A percentile compares a stretch with the other conserved stretches of the same genome.
Evolutionary conservation across 106 monocot species (phyloP).

Genomic region (Chionographis japonica): DNA sequence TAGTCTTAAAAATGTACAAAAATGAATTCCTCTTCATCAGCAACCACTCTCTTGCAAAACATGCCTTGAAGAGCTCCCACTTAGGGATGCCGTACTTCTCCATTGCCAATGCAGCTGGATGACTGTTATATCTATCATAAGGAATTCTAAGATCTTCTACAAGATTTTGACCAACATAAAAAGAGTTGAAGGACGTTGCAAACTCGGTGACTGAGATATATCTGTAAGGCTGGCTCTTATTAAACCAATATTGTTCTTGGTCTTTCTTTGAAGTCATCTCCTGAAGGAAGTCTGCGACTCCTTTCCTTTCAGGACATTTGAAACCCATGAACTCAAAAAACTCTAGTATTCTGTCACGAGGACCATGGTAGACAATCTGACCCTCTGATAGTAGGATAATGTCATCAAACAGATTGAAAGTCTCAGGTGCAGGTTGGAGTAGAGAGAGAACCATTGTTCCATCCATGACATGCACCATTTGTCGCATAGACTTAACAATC

Average conservation of each 20-base stretch:
- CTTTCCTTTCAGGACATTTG: conserved; percentile 37
- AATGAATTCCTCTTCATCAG: conserved; percentile 15
- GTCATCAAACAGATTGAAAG: conserved; percentile 23
- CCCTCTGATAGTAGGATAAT: conserved; percentile 28
- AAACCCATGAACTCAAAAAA: conserved; percentile 32
- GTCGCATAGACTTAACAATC: conserved; percentile 27
- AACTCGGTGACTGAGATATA: conserved; percentile 7
- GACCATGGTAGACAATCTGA: conserved; percentile 34
- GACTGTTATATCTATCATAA: neutral
- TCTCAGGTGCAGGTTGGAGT: conserved; percentile 46
- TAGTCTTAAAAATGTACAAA: conserved; percentile 18
- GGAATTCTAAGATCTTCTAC: neutral
- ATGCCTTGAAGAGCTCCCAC: conserved; percentile 15
- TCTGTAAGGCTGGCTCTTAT: neutral
- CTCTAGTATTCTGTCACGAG: conserved; percentile 22
- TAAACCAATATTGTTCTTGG: conserved; percentile 19
- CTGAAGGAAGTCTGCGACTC: conserved; percentile 26
- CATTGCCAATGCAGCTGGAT: neutral
- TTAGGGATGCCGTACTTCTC: conserved; percentile 3
- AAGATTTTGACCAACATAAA: neutral
- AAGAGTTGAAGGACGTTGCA: conserved; percentile 2
- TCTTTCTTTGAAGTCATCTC: conserved; percentile 19
- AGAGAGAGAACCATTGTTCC: conserved; percentile 33
- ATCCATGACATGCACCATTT: conserved; percentile 31
- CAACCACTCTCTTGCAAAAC: conserved; percentile 19